Evolutionary conservation across 495 filamentous ascomycete species (phyloP).

Genomic region (Neurospora africana): DNA sequence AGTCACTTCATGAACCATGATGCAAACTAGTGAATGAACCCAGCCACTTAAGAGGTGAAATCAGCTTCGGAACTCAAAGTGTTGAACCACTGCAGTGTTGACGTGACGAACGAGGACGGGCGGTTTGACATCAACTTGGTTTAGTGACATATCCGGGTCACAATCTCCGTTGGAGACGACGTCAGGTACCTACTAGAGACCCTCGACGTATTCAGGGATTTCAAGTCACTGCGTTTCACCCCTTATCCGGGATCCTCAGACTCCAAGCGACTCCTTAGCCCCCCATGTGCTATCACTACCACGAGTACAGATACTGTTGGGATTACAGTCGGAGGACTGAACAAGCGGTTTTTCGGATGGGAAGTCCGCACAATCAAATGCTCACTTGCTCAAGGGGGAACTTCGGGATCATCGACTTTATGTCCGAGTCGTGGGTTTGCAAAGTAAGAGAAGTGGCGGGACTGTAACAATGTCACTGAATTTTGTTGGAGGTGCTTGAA

Average conservation of each 20-base stretch:
- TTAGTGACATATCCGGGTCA: neutral
- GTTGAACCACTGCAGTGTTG: neutral
- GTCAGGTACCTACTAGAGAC: neutral
- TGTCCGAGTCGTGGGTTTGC: neutral
- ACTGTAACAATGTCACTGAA: neutral
- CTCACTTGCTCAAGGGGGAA: neutral
- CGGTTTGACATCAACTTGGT: neutral
- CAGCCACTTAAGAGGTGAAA: neutral
- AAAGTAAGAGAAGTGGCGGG: neutral
- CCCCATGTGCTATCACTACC: neutral
- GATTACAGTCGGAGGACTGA: neutral
- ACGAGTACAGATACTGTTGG: neutral
- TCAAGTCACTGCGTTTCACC: too few relatives aligned
- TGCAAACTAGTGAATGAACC: neutral
- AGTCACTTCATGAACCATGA: neutral
- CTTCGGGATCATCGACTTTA: neutral
- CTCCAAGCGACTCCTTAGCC: neutral
- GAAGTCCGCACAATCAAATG: neutral
- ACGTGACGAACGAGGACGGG: neutral
- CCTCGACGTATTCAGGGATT: too few relatives aligned
- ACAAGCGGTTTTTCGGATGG: neutral
- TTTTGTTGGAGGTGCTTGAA: neutral
- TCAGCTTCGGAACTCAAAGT: neutral
- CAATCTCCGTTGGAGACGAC: neutral
- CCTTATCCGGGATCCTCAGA: too few relatives aligned